phyloP scores from a whole-genome alignment of 805 yeast species.

The Pichia californica region DNA sequence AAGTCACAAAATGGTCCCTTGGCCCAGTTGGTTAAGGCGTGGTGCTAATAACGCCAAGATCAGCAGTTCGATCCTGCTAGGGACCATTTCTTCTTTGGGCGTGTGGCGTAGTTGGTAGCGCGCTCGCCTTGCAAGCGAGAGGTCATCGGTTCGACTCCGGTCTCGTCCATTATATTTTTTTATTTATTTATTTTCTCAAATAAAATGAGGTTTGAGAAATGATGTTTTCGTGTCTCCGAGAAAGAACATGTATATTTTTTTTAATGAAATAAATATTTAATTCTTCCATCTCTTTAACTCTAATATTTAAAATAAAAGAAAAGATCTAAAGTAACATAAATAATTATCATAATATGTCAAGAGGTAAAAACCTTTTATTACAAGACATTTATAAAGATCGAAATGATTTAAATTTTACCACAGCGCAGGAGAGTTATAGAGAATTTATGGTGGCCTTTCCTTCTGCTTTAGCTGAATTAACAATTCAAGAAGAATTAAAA shows the following conservation, averaged over 20 bases:
- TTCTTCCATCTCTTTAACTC: too few species aligned
- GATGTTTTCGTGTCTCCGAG: too few species aligned
- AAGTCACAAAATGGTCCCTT: constrained; percentile 33
- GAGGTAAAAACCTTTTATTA: constrained; percentile 1
- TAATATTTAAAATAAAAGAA: too few species aligned
- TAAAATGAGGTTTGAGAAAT: too few species aligned
- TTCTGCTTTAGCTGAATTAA: constrained; percentile 8
- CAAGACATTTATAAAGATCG: constrained; percentile 9
- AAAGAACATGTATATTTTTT: too few species aligned
- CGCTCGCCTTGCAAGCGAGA: constrained; percentile 32
- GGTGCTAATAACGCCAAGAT: constrained; percentile 48
- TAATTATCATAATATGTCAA: too few species aligned
- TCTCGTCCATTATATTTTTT: constrained; percentile 48
- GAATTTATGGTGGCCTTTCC: constrained; percentile 7
- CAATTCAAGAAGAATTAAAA: constrained; percentile 1
- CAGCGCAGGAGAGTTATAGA: neutral
- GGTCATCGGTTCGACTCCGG: constrained; percentile 76
- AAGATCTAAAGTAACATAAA: too few species aligned
- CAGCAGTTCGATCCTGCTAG: constrained; percentile 88
- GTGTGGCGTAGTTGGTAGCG: constrained; percentile 83
- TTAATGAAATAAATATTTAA: too few species aligned
- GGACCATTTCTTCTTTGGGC: constrained; percentile 58
- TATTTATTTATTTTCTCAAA: neutral
- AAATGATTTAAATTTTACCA: neutral
- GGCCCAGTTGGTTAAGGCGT: constrained; percentile 42